phyloP scores from a whole-genome alignment of 2,329 filamentous ascomycete species.

The Sordariomycetes sp. region DNA sequence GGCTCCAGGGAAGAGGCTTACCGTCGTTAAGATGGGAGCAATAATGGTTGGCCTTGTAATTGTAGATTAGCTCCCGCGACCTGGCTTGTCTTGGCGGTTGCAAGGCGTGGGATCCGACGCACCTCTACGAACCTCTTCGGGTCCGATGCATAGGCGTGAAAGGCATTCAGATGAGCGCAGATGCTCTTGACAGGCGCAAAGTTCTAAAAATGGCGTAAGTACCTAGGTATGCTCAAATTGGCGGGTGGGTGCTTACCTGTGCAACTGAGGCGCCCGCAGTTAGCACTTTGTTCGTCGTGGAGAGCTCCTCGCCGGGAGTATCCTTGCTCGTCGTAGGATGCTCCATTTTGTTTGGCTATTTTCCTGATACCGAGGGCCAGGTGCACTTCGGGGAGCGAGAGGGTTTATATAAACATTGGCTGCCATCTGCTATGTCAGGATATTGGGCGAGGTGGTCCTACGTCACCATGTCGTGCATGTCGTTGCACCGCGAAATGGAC shows the following conservation, averaged over 20 bases:
- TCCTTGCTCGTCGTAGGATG: conserved; percentile 4
- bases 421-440: no score
- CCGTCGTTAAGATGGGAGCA: conserved; percentile 56
- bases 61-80: no score
- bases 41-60: conserved; percentile 63
- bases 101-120: no score
- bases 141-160: conserved; percentile 71
- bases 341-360: no score
- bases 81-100: no score
- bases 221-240: not conserved
- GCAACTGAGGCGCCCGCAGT: conserved; percentile 50
- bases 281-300: conserved; percentile 44
- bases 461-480: no score
- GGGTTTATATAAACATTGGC: no score
- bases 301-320: conserved; percentile 34
- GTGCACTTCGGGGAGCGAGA: no score
- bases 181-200: conserved; percentile 64
- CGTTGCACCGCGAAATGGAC: no score
- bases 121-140: conserved; percentile 50
- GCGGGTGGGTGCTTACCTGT: conserved; percentile 28
- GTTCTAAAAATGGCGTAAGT: conserved; percentile 26
- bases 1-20: not conserved
- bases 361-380: no score
- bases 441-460: no score
- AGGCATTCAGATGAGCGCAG: conserved; percentile 79